Base-by-base conservation (phyloP, 768 basidiomycete species). In the Crepidotus variabilis region DNA sequence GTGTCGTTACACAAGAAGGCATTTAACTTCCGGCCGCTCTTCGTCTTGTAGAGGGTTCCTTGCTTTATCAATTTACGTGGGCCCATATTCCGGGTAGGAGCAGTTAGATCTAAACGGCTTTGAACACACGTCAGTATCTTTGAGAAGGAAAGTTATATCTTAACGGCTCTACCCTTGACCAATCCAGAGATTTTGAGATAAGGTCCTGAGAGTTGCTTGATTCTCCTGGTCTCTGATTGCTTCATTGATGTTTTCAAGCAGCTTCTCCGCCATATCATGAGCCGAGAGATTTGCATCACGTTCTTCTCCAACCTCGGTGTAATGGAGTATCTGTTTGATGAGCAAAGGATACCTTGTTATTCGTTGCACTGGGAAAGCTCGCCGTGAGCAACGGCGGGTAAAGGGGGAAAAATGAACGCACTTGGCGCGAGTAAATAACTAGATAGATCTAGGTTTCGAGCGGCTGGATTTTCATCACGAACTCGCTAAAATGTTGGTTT, bases 281-380 rank as follows among this genome's bases (percentile, higher is more conserved):
- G 90, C 79, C 0, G 69, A 66, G 1, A 77, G 70, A 51, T 94
- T 82, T 5, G 72, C 71, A 13, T 72, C 69, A 28, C 81, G 78
- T 65, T 94, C 92, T 6, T 82, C 75, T 22, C 83, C 81, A 1
- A 75, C 71, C 28, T 88, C 85, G 1, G 93, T 94, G 67, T 94
- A 91, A 20, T 86, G 81, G 22, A 92, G 68, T 60, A 97, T 90
- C 82, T 92, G 90, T 53, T 86, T 85, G 60, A 98, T 86, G 32
- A 98, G 78, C 0, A 99, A 77, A 0, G 96, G 96, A 67, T 98
- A 99, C 55, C 93, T 81, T 0, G 96, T 97, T 55, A 98, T 86
- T 8, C 96, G 86, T 84, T 97, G 94, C 94, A 95, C 92, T 94
- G 58, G 18, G 32, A 36, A 28, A 21, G 50, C 21, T 57, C 36